Evolutionary conservation across 148 eudicot species (phyloP), one percentile per base, ranked within the genome.

Genomic region (Rhododendron kiyosumense): DNA sequence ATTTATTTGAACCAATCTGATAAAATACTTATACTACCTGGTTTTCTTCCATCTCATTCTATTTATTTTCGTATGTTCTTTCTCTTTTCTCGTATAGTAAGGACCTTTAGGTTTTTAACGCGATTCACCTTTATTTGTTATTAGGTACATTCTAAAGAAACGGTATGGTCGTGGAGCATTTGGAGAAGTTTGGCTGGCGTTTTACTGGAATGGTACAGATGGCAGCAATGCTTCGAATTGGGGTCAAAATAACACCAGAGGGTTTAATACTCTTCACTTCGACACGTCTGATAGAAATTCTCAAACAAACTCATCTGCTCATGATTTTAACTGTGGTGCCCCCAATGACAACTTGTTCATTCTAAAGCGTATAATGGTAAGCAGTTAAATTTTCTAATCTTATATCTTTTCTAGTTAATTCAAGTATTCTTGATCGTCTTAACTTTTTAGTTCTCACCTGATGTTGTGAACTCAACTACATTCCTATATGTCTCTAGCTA

Each of bases 131-230:
- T 59, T 41, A 18, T 78, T 83, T 83, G 49, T 75, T 83, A 38
- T n/a, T 85, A 97, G 99, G 92, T 97, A 97, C 87, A 85, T 94
- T 67, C 86, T 97, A 57, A 93, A 91, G 91, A 97, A 90, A 85
- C 91, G 94, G 87, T 97, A 94, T 91, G 98, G 92, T 49, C 99
- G 93, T 75, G 99, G 99, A 85, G 94, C 99, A 89, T 97, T 92
- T 92, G 99, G 99, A 85, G 99, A 97, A 91, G 99, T 97, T 91
- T 97, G 99, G 99, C 89, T 97, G 90, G 99, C 98, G 49, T 95
- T 95, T 89, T 94, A 94, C 86, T 97, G 99, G 98, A 93, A 95
- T 89, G 92, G 96, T 87, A 90, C 95, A 34, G 90, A 89, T 81
- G 88, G 63, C 61, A 89, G 69, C 74, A 89, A 89, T 81, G 85